Evolutionary conservation across 75 land plant genomes (phyloP), one percentile per base, ranked within the genome.

Genomic region (Pinus taeda): DNA sequence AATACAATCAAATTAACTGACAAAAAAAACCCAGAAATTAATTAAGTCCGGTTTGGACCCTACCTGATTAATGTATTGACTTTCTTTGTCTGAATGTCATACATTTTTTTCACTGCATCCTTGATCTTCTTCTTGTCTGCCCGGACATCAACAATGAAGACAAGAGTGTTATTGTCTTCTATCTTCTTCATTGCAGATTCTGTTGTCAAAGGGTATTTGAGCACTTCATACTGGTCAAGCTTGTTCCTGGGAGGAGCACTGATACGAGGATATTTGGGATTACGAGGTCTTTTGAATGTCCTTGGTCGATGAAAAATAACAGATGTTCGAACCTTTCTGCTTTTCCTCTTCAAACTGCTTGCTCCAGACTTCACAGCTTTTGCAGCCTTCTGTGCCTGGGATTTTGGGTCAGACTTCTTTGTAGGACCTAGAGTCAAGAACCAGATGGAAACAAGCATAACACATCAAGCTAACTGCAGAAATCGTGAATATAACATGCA

Each of bases 101-200:
- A 88, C 90, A 88, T 88, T 76, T 83, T 83, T 83, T 88, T 90
- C 24, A 88, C 90, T 17, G 90, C 90, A 78, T 80, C 88, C 79
- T 88, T 88, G 56, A 88, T 88, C 77, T 83, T 88, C 79, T 88
- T 90, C 88, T 90, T 90, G 64, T 90, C 91, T 33, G 92, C 88
- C 56, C 92, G 79, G n/a, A 89, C 80, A 75, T 91, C 93, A 42
- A 91, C 92, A 56, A 91, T 91, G 76, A 89, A 90, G 56, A 90
- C 93, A 39, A 89, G 81, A 21, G 93, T 90, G 59, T 89, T 90
- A 76, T 90, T 90, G 76, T 90, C 93, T 71, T 90, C 93, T 22
- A 89, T 90, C 83, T 90, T 90, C 84, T 90, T 90, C 93, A 89
- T 90, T 39, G 93, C 93, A 22, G 91, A 90, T 78, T 90, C 91